Conservation (phyloP, 768 basidiomycete species). For the Rhizopogon roseolus region DNA sequence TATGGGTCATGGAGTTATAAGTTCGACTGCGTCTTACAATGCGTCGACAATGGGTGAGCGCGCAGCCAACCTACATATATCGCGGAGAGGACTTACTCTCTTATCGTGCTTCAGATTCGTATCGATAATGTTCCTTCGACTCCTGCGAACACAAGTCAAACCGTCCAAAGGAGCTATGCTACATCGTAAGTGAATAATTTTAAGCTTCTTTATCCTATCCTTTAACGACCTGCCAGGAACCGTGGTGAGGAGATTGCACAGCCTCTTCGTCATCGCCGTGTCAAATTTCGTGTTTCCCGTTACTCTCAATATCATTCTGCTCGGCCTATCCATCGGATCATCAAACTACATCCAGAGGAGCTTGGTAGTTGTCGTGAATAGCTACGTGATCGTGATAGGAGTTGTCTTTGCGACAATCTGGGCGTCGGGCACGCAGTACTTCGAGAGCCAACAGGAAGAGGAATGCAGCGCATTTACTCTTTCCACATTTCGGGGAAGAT, state of each 20-base stretch:
- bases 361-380: conserved; percentile 13
- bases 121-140: conserved; percentile 23
- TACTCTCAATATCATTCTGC: conserved; percentile 29
- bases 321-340: conserved; percentile 7
- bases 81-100: not conserved
- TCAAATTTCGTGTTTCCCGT: conserved; percentile 36
- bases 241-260: conserved; percentile 17
- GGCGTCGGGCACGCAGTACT: conserved; percentile 7
- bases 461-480: too few species aligned
- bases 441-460: not conserved
- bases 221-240: not conserved
- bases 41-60: too few species aligned
- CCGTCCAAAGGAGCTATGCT: not conserved
- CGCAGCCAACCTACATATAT: not conserved
- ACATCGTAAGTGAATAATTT: not conserved
- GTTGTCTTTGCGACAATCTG: conserved; percentile 33
- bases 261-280: conserved; percentile 30
- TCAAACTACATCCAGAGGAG: not conserved
- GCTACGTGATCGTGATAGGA: conserved; percentile 30
- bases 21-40: too few species aligned
- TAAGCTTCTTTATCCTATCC: not conserved
- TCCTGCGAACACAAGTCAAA: conserved; percentile 4
- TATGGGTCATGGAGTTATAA: not conserved
- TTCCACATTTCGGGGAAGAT: too few species aligned
- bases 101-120: conserved; percentile 13